A percentile compares a stretch with the other conserved stretches of the same genome.
These are phyloP conservation scores for Apiospora hydei DNA, from an alignment of 2,329 filamentous ascomycete genomes.

Conservation along the genomic window DNA sequence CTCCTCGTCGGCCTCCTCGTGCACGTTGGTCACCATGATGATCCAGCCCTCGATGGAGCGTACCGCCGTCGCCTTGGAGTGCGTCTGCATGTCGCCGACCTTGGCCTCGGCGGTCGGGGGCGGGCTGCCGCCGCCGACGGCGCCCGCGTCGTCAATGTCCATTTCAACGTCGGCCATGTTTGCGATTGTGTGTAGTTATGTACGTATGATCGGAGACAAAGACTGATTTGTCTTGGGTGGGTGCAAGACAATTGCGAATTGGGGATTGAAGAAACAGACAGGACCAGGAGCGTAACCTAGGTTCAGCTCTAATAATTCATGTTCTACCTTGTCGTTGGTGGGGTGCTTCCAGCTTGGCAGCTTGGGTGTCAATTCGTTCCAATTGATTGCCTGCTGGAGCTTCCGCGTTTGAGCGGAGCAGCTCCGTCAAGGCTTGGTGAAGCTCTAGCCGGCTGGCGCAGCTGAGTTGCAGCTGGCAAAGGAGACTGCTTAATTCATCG, in stretches of 20 bases:
- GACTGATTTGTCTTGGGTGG: neutral
- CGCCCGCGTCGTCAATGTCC: constrained; percentile 61
- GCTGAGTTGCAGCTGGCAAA: neutral
- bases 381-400: constrained; percentile 10
- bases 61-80: constrained; percentile 78
- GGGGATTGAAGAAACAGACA: neutral
- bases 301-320: neutral
- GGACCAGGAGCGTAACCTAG: neutral
- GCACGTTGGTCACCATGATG: constrained; percentile 84
- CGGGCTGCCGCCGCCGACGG: constrained; percentile 37
- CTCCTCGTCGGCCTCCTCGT: constrained; percentile 87
- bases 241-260: too few species aligned
- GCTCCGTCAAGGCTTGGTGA: neutral
- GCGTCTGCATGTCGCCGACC: constrained; percentile 73
- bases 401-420: constrained; percentile 5
- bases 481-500: neutral
- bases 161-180: constrained; percentile 64
- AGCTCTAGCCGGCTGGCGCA: neutral
- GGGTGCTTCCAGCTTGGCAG: neutral
- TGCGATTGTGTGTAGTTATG: neutral
- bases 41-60: constrained; percentile 92
- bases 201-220: neutral
- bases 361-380: constrained; percentile 6
- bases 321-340: neutral
- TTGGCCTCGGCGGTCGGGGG: constrained; percentile 52